phyloP scores from a whole-genome alignment of 2,329 filamentous ascomycete species.

The Penicillium sp. region DNA sequence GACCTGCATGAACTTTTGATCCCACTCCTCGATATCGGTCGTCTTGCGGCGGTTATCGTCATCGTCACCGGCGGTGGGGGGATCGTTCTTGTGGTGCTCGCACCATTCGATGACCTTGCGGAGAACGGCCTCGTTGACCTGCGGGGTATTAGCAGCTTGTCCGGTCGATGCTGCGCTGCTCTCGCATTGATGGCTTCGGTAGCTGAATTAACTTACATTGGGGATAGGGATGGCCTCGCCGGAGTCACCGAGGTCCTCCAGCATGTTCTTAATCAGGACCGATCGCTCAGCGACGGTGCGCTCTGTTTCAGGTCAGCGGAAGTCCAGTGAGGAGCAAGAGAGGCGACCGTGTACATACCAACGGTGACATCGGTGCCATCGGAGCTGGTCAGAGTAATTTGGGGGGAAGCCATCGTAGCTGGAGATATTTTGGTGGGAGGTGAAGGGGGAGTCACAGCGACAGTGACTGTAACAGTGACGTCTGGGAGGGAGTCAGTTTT shows the following conservation, averaged over 20 bases:
- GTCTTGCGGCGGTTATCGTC: slow-evolving; percentile 96
- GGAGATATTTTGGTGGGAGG: not conserved
- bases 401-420: slow-evolving; percentile 20
- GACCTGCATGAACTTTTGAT: slow-evolving; percentile 99
- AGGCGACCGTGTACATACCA: slow-evolving; percentile 50
- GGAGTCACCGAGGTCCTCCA: slow-evolving; percentile 82
- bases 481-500: slow-evolving; percentile 3
- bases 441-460: not conserved
- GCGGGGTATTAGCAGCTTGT: slow-evolving; percentile 1
- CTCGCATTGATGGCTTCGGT: not conserved
- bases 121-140: slow-evolving; percentile 91
- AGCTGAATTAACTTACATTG: slow-evolving; percentile 38
- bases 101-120: slow-evolving; percentile 99
- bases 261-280: slow-evolving; percentile 96
- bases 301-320: slow-evolving; percentile 61
- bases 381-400: slow-evolving; percentile 55
- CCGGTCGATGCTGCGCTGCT: not conserved
- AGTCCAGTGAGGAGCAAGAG: slow-evolving; percentile 40
- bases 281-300: slow-evolving; percentile 87
- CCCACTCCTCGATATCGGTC: slow-evolving; percentile 99
- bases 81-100: slow-evolving; percentile 89
- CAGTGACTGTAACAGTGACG: slow-evolving; percentile 1
- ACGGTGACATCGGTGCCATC: slow-evolving; percentile 55
- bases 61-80: slow-evolving; percentile 79
- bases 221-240: slow-evolving; percentile 73